A percentile compares a stretch with the other conserved stretches of the same genome.
These are phyloP conservation scores for Aspergillus sp. DNA, from an alignment of 2,329 filamentous ascomycete species.

Conservation along the genomic window DNA sequence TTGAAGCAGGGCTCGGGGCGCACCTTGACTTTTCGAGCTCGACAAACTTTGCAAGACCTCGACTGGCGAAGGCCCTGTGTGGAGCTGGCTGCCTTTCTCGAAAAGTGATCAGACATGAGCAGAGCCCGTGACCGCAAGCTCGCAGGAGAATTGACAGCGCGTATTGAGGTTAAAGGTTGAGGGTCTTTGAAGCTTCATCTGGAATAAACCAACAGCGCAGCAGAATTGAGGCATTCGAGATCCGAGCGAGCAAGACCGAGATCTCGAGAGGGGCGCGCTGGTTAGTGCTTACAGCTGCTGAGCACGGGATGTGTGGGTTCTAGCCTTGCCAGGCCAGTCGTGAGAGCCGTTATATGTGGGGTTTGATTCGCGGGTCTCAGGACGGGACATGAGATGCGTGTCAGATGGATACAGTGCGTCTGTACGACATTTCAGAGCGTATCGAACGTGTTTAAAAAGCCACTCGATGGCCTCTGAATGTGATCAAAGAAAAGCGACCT, in stretches of 20 bases:
- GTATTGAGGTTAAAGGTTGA: constrained; percentile 10
- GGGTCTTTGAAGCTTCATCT: constrained; percentile 16
- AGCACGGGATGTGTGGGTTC: constrained; percentile 3
- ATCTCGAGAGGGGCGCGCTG: constrained; percentile 31
- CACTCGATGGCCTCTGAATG: background rate
- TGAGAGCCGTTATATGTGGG: background rate
- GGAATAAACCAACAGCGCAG: constrained; percentile 33
- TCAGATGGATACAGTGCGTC: background rate
- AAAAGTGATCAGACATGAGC: constrained; percentile 17
- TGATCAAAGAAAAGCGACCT: background rate
- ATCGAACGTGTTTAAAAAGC: background rate
- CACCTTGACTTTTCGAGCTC: constrained; percentile 46
- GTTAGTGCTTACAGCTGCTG: constrained; percentile 20
- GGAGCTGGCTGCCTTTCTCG: constrained; percentile 27
- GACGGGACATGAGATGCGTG: background rate
- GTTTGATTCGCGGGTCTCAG: background rate
- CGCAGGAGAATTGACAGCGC: constrained; percentile 26
- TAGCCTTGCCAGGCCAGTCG: background rate
- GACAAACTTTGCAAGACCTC: constrained; percentile 44
- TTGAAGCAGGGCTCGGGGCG: constrained; percentile 17
- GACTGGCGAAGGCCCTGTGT: constrained; percentile 36
- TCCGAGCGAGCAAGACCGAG: constrained; percentile 36
- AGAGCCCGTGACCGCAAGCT: constrained; percentile 28
- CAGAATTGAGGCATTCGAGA: constrained; percentile 35
- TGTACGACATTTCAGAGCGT: background rate